phyloP scores from a whole-genome alignment of 1,284 basidiomycete genomes.

The Ustilago sp. region DNA sequence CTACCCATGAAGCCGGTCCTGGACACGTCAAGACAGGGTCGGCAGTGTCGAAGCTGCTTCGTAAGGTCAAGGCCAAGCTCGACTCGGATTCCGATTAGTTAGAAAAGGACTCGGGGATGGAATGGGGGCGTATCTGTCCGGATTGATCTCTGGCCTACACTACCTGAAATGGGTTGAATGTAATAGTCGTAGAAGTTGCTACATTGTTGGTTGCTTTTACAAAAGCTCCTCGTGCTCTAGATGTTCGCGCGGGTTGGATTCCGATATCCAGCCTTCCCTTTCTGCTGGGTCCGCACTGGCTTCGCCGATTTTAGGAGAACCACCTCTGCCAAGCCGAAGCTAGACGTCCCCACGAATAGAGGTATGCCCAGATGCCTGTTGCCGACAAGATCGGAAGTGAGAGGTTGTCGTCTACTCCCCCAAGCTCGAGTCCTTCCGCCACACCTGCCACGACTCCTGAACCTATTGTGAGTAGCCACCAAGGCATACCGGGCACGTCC shows the following conservation, averaged over 20 bases:
- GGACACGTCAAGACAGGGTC: conserved; percentile 1
- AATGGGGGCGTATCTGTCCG: too few relatives aligned
- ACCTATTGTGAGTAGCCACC: conserved; percentile 48
- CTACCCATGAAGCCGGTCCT: conserved; percentile 6
- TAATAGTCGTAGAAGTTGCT: neutral
- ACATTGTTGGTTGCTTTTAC: too few relatives aligned
- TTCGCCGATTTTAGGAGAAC: conserved; percentile 15
- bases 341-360: conserved; percentile 59
- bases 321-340: conserved; percentile 35
- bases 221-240: too few relatives aligned
- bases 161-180: neutral
- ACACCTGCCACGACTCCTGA: conserved; percentile 69
- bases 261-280: too few relatives aligned
- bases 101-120: neutral
- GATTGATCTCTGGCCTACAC: neutral
- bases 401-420: conserved; percentile 89
- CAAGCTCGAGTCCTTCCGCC: conserved; percentile 77
- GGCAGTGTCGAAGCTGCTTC: conserved; percentile 24
- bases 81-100: conserved; percentile 11
- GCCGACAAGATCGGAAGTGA: conserved; percentile 92
- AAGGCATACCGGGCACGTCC: conserved; percentile 59
- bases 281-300: too few relatives aligned
- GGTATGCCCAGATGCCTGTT: conserved; percentile 76
- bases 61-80: conserved; percentile 37
- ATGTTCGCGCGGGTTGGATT: too few relatives aligned